Base-by-base conservation (phyloP, 495 filamentous ascomycete genomes). In the Oleoguttula mirabilis region DNA sequence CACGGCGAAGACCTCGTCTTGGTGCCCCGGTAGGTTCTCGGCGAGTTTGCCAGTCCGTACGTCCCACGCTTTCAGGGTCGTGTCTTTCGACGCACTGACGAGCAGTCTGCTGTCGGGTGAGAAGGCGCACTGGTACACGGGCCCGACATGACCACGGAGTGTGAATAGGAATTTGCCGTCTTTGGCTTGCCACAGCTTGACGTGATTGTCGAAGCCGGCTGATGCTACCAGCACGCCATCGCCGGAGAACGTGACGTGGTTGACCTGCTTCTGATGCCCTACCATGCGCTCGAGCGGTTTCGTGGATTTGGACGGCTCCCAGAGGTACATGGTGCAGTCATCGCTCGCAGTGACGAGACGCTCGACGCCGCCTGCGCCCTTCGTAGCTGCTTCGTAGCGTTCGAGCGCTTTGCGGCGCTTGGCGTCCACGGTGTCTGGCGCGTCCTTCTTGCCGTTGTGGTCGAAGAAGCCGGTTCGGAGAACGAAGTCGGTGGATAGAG, bases 311-410 rank as follows among this genome's bases (percentile, higher is more conserved):
- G 74, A 69, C 0, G 92, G 92, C 23, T 92, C 82, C 92, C 92
- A 99, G 36, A 99, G 73, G 55, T 82, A 94, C 70, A 96, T 90
- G 4, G 90, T 96, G 64, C 84, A 90, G 56, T 99, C 92, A 54
- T 99, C 90, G 55, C 77, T 82, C 2, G 88, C 92, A 1, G 85
- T 87, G 2, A 93, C 86, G 2, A 95, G 66, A 15, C 86, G 76
- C 63, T 99, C 90, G 2, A 82, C 74, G 27, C 90, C 71, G 52
- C 80, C 76, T 38, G 81, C 82, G 27, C 79, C 72, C 27, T 86
- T 69, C 10, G 73, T 88, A 6, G 88, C 88, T 5, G 88, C 86
- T 52, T 85, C 82, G 51, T 88, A 96, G n/a, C 86, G 74, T 50
- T 84, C 73, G 53, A 73, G 77, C 0, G 90, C 87, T 51, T 85